These are phyloP conservation scores for Fragaria iinumae DNA, from an alignment of 306 rosid species.

Conservation along the genomic window DNA sequence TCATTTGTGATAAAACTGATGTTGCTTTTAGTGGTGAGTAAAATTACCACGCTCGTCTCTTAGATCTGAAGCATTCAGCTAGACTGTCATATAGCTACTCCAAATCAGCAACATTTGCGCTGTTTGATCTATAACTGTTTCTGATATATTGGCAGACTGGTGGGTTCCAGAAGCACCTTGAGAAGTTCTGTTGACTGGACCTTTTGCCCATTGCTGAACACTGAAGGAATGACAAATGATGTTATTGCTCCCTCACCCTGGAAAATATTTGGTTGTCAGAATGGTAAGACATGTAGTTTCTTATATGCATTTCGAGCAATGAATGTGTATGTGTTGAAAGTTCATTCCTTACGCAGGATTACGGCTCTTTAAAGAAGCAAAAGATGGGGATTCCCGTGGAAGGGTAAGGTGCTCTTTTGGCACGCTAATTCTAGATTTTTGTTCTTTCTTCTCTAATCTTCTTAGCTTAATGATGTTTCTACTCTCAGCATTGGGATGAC, in stretches of 20 bases:
- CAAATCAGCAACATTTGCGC: slow-evolving; percentile 5
- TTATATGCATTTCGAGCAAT: slow-evolving; percentile 23
- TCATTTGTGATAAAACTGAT: not conserved
- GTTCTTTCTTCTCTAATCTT: slow-evolving; percentile 1
- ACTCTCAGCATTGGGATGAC: slow-evolving; percentile 75
- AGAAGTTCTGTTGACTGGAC: slow-evolving; percentile 51
- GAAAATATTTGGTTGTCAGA: slow-evolving; percentile 90
- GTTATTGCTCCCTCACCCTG: slow-evolving; percentile 86
- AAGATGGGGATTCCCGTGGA: slow-evolving; percentile 58
- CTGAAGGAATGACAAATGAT: slow-evolving; percentile 70
- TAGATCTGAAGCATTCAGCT: not conserved
- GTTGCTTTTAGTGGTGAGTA: not conserved
- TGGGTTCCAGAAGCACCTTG: slow-evolving; percentile 46
- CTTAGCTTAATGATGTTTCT: slow-evolving; percentile 10
- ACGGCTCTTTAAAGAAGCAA: slow-evolving; percentile 84
- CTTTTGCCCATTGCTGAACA: slow-evolving; percentile 36
- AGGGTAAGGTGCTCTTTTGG: slow-evolving; percentile 44
- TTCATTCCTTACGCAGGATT: slow-evolving; percentile 53
- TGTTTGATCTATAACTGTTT: not conserved
- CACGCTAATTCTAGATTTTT: slow-evolving; percentile 21
- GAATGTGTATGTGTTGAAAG: slow-evolving; percentile 16
- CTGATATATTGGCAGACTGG: slow-evolving; percentile 43
- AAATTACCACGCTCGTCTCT: not conserved
- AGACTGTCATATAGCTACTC: not conserved
- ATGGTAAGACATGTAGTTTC: slow-evolving; percentile 52